Percentiles rank a stretch among this genome's conserved stretches.
Evolutionary conservation across 139 green algal genomes (phyloP).

Genomic region (Coelastrella sp.): DNA sequence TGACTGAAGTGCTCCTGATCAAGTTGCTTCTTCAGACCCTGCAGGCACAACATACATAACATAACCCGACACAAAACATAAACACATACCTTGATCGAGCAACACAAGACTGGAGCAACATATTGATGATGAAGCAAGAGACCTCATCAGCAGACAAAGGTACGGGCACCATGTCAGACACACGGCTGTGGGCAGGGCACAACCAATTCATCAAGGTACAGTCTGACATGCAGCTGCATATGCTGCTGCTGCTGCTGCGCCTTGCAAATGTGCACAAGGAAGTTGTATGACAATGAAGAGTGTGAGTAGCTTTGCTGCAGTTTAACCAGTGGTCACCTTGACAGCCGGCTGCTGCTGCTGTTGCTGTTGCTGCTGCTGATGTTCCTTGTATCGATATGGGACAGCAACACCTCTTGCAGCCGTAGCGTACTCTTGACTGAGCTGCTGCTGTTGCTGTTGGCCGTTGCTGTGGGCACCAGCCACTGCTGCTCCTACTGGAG

Average conservation of each 20-base stretch:
- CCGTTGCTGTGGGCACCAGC: not conserved
- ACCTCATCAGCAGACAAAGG: no score
- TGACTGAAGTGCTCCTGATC: constrained; percentile 26
- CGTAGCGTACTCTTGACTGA: not conserved
- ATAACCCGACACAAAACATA: not conserved
- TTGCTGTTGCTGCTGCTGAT: constrained; percentile 23
- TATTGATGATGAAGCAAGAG: no score
- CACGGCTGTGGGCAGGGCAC: not conserved
- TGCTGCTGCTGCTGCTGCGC: not conserved
- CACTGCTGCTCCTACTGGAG: constrained; percentile 22
- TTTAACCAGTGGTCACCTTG: no score
- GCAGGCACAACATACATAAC: not conserved
- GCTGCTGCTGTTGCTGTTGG: constrained; percentile 5
- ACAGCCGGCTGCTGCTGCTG: not conserved
- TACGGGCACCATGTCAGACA: not conserved
- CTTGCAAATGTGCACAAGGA: not conserved
- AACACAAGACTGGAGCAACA: no score
- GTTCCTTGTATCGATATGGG: constrained; percentile 26
- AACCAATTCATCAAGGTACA: not conserved
- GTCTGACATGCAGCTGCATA: no score
- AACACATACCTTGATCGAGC: no score
- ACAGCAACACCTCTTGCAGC: no score
- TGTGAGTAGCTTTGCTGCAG: no score
- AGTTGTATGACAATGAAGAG: no score
- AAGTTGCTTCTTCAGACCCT: not conserved